phyloP scores from a whole-genome alignment of 139 green algal species.

The Coelastrella sp. region DNA sequence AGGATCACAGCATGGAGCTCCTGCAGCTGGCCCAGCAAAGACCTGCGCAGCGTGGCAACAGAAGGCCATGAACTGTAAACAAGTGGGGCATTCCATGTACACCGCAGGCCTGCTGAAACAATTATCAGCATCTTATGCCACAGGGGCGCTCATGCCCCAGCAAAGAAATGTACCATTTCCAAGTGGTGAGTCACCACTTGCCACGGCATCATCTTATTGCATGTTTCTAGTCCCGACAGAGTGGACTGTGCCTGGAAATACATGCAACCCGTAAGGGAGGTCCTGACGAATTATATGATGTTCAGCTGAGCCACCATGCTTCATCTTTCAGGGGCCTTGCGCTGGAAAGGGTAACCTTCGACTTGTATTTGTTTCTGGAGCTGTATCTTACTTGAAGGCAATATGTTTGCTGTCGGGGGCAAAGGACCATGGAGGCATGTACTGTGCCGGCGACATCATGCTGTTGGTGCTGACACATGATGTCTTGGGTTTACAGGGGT shows the following conservation, averaged over 20 bases:
- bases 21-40: slow-evolving; percentile 39
- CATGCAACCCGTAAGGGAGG: no score
- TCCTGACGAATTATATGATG: no score
- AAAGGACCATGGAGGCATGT: slow-evolving; percentile 57
- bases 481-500: not conserved
- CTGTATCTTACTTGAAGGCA: slow-evolving; percentile 39
- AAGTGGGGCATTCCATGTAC: not conserved
- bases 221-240: no score
- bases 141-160: no score
- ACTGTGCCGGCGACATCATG: slow-evolving; percentile 54
- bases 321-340: no score
- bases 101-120: not conserved
- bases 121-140: not conserved
- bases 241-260: no score
- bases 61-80: not conserved
- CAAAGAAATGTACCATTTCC: no score
- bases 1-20: not conserved
- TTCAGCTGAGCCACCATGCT: not conserved
- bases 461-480: slow-evolving; percentile 54
- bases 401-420: not conserved
- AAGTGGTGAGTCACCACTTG: no score
- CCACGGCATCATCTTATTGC: no score
- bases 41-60: slow-evolving; percentile 9
- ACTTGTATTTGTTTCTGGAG: not conserved
- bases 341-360: not conserved